These are phyloP conservation scores for Globisporangium apiculatum DNA, from an alignment of 352 stramenopile species.

Conservation along the genomic window DNA sequence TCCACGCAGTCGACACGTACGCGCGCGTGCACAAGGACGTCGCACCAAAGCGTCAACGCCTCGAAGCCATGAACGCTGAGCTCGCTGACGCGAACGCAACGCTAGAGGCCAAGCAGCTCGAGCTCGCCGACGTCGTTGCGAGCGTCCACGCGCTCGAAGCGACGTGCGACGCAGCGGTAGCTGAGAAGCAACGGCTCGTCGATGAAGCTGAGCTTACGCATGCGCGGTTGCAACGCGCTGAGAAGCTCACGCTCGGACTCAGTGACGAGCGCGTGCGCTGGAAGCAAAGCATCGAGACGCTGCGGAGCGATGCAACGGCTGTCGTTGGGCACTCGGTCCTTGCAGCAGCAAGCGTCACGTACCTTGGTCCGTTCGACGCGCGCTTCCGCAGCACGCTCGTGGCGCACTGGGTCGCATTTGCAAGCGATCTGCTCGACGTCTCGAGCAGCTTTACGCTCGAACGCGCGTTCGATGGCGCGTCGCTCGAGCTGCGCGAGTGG, in stretches of 20 bases:
- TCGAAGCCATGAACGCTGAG: constrained; percentile 67
- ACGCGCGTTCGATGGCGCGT: constrained; percentile 60
- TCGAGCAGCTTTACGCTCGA: constrained; percentile 50
- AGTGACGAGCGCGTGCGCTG: constrained; percentile 65
- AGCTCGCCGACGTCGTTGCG: constrained; percentile 45
- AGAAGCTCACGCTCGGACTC: constrained; percentile 60
- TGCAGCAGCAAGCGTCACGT: constrained; percentile 47
- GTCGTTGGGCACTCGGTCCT: constrained; percentile 63
- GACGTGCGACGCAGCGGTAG: constrained; percentile 50
- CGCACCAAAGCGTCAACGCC: constrained; percentile 56
- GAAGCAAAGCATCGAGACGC: constrained; percentile 53
- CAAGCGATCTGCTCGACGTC: constrained; percentile 17
- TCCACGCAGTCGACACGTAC: constrained; percentile 81
- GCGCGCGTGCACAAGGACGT: constrained; percentile 69
- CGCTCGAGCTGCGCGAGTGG: constrained; percentile 83
- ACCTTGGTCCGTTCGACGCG: constrained; percentile 61
- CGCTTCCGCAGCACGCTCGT: constrained; percentile 30
- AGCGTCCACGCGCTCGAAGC: constrained; percentile 50
- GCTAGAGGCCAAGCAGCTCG: constrained; percentile 60
- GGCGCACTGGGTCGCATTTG: constrained; percentile 22
- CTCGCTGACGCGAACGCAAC: constrained; percentile 65
- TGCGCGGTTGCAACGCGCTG: constrained; percentile 39
- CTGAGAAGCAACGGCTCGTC: constrained; percentile 61
- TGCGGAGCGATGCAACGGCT: constrained; percentile 32
- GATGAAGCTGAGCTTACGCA: constrained; percentile 59